phyloP scores from a whole-genome alignment of 768 basidiomycete genomes.

The Kwoniella shandongensis region DNA sequence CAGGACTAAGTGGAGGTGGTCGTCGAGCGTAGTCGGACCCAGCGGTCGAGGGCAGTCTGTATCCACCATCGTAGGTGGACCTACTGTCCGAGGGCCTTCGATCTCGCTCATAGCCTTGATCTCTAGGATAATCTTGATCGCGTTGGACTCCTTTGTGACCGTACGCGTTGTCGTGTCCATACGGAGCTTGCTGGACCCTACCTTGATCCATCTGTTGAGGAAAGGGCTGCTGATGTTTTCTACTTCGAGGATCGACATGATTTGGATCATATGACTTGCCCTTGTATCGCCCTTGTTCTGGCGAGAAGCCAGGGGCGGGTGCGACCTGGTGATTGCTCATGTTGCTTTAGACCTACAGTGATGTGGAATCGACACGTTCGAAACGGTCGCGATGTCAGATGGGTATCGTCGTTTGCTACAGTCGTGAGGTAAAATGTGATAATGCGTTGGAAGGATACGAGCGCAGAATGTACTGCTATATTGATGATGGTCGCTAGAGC shows the following conservation, averaged over 20 bases:
- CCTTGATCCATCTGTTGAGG: not conserved
- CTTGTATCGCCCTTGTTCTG: conserved; percentile 2
- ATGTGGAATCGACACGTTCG: no score
- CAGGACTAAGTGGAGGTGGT: not conserved
- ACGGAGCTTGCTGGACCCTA: not conserved
- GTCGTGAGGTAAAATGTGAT: no score
- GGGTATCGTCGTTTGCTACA: no score
- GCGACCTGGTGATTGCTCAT: not conserved
- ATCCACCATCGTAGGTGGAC: not conserved
- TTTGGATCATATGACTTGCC: conserved; percentile 15
- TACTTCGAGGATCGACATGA: not conserved
- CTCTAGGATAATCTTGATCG: not conserved
- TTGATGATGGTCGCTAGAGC: no score
- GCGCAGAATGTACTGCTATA: no score
- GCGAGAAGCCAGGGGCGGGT: no score
- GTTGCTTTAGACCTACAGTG: no score
- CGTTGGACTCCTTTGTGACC: not conserved
- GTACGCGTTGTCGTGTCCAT: not conserved
- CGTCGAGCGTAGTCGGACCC: not conserved
- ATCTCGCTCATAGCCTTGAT: not conserved
- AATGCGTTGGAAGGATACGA: no score
- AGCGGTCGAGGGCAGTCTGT: not conserved
- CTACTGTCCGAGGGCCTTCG: not conserved
- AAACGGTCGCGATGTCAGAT: no score
- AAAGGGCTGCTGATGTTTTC: not conserved